Evolutionary conservation across 140 eudicot genomes (phyloP), one percentile per base, ranked within the genome.

Genomic region (Erigeron philadelphicus): DNA sequence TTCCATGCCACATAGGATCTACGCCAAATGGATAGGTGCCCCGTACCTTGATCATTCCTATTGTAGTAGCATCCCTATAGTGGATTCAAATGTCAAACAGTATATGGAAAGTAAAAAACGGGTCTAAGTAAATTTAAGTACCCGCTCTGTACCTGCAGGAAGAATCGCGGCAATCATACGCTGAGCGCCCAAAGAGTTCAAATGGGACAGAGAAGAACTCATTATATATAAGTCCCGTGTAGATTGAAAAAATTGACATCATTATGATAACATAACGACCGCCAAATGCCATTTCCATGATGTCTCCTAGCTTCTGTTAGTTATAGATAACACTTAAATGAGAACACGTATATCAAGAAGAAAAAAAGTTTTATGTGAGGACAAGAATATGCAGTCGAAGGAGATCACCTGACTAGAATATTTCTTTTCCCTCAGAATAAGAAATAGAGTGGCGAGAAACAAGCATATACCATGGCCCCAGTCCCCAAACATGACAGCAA

Each of bases 401-500:
- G 58, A 11, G 70, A 66, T 69, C 81, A 90, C 95, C 95, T 90
- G 93, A 60, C 82, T 81, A 63, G 90, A 85, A 42, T 85, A 82
- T 72, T 81, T 85, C 82, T 84, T 90, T 73, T 87, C 95, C 67
- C 88, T 76, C 16, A 90, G 25, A 15, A 90, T 73, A 67, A 90
- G 88, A 79, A 77, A 87, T 61, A 87, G 64, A 43, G 97, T 73
- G 2, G 84, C 95, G 61, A 90, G 81, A 74, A 87, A 77, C 88
- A 90, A 80, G 76, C 97, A 90, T 77, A 90, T 80, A 16, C 95
- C 95, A 78, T 90, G 95, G 48, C 97, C 97, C 95, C 95, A 90
- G 70, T 90, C 97, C 63, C 97, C 97, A 75, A 90, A 90, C 97
- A 90, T 90, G 59, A 90, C 90, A 10, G 97, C 97, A 83, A 90